phyloP scores from a whole-genome alignment of 345 rosid species.

The Rubroshorea leprosula region DNA sequence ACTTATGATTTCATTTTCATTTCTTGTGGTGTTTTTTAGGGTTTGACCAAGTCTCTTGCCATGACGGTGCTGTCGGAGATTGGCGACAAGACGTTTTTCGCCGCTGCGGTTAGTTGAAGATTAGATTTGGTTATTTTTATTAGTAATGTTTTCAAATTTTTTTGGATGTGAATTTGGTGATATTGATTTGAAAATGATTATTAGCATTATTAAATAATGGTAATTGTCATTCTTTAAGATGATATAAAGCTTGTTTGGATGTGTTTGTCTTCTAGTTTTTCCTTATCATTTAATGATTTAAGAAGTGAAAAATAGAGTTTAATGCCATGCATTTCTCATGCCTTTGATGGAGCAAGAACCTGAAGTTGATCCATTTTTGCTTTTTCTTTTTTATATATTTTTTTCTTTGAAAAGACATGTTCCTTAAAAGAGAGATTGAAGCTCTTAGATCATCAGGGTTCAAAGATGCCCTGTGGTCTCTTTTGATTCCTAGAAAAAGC shows the following conservation, averaged over 20 bases:
- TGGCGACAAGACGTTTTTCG: constrained; percentile 97
- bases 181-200: neutral
- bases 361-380: too few relatives aligned
- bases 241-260: neutral
- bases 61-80: constrained; percentile 96
- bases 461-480: too few relatives aligned
- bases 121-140: neutral
- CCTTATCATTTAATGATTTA: too few relatives aligned
- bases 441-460: too few relatives aligned
- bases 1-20: neutral
- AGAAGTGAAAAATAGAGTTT: too few relatives aligned
- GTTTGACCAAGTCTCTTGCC: constrained; percentile 91
- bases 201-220: neutral
- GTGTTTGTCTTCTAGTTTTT: constrained; percentile 1
- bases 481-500: too few relatives aligned
- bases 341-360: too few relatives aligned
- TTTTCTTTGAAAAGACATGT: too few relatives aligned
- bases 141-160: neutral
- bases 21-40: constrained; percentile 34
- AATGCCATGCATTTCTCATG: too few relatives aligned
- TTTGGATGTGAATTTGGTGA: too few relatives aligned
- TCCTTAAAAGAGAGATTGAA: too few relatives aligned
- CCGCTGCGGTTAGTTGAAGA: constrained; percentile 73
- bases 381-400: too few relatives aligned
- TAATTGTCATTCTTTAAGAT: neutral